Base-by-base conservation (phyloP, 2,329 filamentous ascomycete genomes). In the Pseudonectria buxi region DNA sequence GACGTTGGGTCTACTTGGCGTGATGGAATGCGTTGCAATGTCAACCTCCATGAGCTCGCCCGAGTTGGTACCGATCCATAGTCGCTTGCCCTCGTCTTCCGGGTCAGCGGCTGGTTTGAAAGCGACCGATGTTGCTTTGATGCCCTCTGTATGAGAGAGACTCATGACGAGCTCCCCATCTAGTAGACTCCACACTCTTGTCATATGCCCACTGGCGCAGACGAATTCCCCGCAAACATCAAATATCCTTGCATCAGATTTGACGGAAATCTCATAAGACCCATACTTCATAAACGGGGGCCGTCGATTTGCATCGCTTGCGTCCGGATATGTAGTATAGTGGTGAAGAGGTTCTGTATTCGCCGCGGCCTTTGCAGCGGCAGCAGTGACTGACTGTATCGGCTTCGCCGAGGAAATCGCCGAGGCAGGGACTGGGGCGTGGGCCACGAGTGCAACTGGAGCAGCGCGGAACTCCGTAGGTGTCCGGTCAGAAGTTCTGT, bases 11-110 rank as follows among this genome's bases (percentile, higher is more conserved):
- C 83, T 86, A 13, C 74, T 83, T 18, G 74, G 69, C 11, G 86
- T 69, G 30, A 95, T 70, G 25, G 73, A 77, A 53, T 89, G 81
- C 1, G 79, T 81, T 3, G 71, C 66, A 36, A 96, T 76, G 56
- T 98, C 89, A 29, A 94, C 74, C 62, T 98, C 92, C 55, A 89
- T 78, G 26, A 98, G 69, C 44, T 98, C 92, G 31, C 92, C 92
- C 6, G 78, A 70, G 47, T 83, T 94, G 28, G 83, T 95, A 7
- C 92, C 92, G 24, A 96, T 76, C 92, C 92, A 98, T 15, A 98
- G 50, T 11, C 80, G 74, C 35, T 75, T 74, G 6, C 88, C 90
- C 60, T 96, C 90, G 30, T 89, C 79, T 39, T 86, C 77, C 1
- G 90, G 74, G 44, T 83, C 77, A 3, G 73, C 68, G 1, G 82